Percentiles rank a stretch among this genome's conserved stretches.
Evolutionary conservation across 2,329 filamentous ascomycete species (phyloP).

Genomic region (Periconia macrospinosa): DNA sequence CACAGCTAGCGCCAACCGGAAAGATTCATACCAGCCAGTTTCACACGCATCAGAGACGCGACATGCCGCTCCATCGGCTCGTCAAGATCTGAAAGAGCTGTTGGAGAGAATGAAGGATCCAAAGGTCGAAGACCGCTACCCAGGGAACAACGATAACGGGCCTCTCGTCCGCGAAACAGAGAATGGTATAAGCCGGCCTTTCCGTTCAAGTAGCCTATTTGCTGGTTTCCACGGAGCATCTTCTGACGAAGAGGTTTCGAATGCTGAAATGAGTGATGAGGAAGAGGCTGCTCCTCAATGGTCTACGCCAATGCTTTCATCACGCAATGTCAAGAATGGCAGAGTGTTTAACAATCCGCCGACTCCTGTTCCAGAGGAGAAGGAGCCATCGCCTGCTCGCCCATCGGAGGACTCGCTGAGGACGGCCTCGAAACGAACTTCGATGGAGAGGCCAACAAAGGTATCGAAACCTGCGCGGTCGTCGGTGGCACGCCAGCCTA

Average conservation of each 20-base stretch:
- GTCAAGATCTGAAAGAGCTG: constrained; percentile 33
- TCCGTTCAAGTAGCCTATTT: constrained; percentile 82
- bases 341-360: constrained; percentile 44
- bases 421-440: constrained; percentile 28
- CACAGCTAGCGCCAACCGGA: constrained; percentile 7
- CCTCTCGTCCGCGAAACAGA: constrained; percentile 64
- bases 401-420: constrained; percentile 33
- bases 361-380: constrained; percentile 48
- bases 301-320: constrained; percentile 49
- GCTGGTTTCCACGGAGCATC: constrained; percentile 77
- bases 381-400: constrained; percentile 35
- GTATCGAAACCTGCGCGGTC: constrained; percentile 36
- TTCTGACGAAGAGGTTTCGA: constrained; percentile 52
- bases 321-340: constrained; percentile 54
- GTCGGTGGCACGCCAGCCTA: constrained; percentile 48
- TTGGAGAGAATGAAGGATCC: constrained; percentile 30
- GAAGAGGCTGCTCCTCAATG: constrained; percentile 56
- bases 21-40: constrained; percentile 18
- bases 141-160: constrained; percentile 79
- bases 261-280: constrained; percentile 64
- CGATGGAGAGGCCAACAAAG: constrained; percentile 40
- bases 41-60: constrained; percentile 14
- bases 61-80: constrained; percentile 19
- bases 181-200: constrained; percentile 67
- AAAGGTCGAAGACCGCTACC: constrained; percentile 66